Evolutionary conservation across 768 basidiomycete genomes (phyloP).

Genomic region (Pilatotrama ljubarskyi): DNA sequence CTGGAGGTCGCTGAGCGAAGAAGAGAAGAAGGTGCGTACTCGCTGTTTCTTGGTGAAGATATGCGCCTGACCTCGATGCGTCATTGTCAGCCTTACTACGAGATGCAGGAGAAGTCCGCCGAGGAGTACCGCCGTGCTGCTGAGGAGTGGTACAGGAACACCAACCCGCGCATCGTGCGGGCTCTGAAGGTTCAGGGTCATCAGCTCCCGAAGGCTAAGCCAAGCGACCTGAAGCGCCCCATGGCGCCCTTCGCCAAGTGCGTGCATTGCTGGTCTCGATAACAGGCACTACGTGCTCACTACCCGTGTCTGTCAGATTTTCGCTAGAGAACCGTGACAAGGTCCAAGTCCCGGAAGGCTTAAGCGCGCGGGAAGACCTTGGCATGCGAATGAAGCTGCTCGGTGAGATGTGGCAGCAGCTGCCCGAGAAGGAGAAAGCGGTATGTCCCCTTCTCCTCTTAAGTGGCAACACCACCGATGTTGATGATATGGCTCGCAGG

Average conservation of each 20-base stretch:
- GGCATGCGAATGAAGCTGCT: not conserved
- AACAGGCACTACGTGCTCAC: not conserved
- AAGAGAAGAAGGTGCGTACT: conserved; percentile 13
- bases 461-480: not conserved
- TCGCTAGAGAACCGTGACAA: not conserved
- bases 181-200: not conserved
- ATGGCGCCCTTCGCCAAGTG: not conserved
- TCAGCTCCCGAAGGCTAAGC: not conserved
- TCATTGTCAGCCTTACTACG: not conserved
- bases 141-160: conserved; percentile 2
- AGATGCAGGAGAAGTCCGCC: not conserved
- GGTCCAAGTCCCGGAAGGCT: not conserved
- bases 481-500: not conserved
- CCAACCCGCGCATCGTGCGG: conserved; percentile 12
- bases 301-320: not conserved
- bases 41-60: not conserved
- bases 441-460: not conserved
- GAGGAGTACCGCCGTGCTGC: not conserved
- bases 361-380: not conserved
- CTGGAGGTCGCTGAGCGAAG: conserved; percentile 9
- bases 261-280: not conserved
- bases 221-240: not conserved
- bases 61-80: not conserved
- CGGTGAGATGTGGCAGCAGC: not conserved
- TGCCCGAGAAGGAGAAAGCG: conserved; percentile 10